Evolutionary conservation across 2,329 filamentous ascomycete genomes (phyloP).

Genomic region (Cadophora sp.): DNA sequence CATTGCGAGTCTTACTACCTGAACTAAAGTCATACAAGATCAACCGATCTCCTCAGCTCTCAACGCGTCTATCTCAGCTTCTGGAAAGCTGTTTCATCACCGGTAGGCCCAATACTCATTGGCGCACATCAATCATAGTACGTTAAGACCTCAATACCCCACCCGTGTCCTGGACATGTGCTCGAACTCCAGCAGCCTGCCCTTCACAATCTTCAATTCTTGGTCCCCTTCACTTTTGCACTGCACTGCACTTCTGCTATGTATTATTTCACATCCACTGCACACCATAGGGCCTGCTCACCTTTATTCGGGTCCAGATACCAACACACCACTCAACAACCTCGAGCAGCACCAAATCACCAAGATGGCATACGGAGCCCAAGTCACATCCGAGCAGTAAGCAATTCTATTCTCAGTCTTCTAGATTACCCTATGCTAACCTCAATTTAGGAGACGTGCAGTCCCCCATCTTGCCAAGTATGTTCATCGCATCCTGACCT

Average conservation of each 20-base stretch:
- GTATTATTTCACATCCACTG: background rate
- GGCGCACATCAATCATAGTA: background rate
- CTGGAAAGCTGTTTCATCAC: background rate
- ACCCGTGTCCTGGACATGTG: background rate
- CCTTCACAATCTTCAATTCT: background rate
- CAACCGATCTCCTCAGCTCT: background rate
- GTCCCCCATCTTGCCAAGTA: slow-evolving; percentile 15
- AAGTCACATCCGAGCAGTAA: slow-evolving; percentile 9
- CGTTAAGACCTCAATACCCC: background rate
- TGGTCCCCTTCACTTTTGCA: background rate
- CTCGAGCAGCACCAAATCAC: background rate
- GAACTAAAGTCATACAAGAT: background rate
- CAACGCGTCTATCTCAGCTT: background rate
- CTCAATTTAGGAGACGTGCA: background rate
- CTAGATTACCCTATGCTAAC: background rate
- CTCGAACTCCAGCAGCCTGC: background rate
- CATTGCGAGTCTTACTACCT: background rate
- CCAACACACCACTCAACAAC: background rate
- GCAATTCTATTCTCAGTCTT: background rate
- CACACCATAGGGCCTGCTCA: background rate
- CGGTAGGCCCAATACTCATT: background rate
- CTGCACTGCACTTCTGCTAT: background rate
- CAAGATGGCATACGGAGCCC: background rate
- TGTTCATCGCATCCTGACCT: background rate
- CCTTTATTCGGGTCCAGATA: background rate